Percentiles rank a stretch among this genome's conserved stretches.
Evolutionary conservation across 768 basidiomycete species (phyloP).

Genomic region (Clitopilus hobsonii): DNA sequence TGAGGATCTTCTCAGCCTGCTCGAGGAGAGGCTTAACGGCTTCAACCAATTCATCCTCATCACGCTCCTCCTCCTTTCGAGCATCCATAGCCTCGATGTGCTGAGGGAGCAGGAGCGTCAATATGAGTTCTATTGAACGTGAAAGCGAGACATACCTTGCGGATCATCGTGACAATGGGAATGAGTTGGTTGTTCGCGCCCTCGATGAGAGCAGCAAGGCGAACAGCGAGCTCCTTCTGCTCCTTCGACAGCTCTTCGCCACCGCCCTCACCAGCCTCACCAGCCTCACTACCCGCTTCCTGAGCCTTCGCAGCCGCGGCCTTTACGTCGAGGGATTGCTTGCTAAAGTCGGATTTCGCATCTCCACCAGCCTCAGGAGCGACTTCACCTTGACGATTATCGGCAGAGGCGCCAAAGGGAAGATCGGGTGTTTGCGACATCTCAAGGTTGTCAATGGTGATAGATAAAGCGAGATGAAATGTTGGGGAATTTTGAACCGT

Average conservation of each 20-base stretch:
- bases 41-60: constrained; percentile 28
- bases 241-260: constrained; percentile 9
- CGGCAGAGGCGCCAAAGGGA: neutral
- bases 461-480: neutral
- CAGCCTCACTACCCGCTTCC: too few species aligned
- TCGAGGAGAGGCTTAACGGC: constrained; percentile 30
- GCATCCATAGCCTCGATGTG: constrained; percentile 30
- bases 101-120: constrained; percentile 9
- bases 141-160: constrained; percentile 19
- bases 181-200: constrained; percentile 24
- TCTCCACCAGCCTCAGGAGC: neutral
- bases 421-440: neutral
- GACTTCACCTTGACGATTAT: neutral
- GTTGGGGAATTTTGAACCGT: neutral
- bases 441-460: neutral
- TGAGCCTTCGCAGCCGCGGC: too few species aligned
- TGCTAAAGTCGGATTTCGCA: too few species aligned
- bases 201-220: constrained; percentile 29
- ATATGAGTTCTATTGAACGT: neutral
- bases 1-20: constrained; percentile 31
- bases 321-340: too few species aligned
- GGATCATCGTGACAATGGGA: constrained; percentile 30
- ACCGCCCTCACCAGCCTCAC: constrained; percentile 8
- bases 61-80: constrained; percentile 28
- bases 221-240: constrained; percentile 26